Base-by-base conservation (phyloP, 306 rosid species). In the Fragaria ananassa region DNA sequence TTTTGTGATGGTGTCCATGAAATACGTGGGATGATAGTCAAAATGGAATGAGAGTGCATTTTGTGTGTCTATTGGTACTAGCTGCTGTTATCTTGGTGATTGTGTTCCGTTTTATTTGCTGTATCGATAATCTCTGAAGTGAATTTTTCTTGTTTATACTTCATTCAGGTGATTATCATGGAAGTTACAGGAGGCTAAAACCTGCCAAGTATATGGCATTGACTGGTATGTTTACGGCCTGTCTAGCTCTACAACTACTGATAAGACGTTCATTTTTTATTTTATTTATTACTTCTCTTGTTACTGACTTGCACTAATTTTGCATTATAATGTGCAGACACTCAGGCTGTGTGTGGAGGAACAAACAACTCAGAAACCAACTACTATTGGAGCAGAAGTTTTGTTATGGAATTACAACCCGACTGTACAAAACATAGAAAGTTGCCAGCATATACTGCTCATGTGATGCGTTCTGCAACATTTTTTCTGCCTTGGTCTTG, bases 401-500 rank as follows among this genome's bases (percentile, higher is more conserved):
- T 74, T 90, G 93, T 81, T 81, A 95, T 95, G 99, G 99, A 88
- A 88, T 85, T 85, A 83, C 90, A 89, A 78, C 87, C 91, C 69
- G 90, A 89, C 66, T 88, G 97, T 92, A 88, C 81, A 75, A 89
- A 76, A 78, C 90, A 90, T 74, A 82, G 82, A 82, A 95, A 83
- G 27, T 89, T 96, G 41, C 88, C 88, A 18, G 88, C 92, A 58
- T 89, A 85, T 78, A 69, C 93, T 17, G 92, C 92, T 82, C 90
- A 84, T n/a, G 93, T 84, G 75, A 86, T 95, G 84, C 92, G 93
- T 58, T 78, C 84, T 53, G 87, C 97, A 8, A 90, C 97, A 56
- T 88, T 86, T 78, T 90, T 88, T 82, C 88, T 86, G 91, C 89
- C 91, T 83, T 94, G 98, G 98, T 90, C 98, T 75, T 85, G 93